These are phyloP conservation scores for Podila epigama DNA, from an alignment of 192 early-diverging fungal species.

Conservation along the genomic window DNA sequence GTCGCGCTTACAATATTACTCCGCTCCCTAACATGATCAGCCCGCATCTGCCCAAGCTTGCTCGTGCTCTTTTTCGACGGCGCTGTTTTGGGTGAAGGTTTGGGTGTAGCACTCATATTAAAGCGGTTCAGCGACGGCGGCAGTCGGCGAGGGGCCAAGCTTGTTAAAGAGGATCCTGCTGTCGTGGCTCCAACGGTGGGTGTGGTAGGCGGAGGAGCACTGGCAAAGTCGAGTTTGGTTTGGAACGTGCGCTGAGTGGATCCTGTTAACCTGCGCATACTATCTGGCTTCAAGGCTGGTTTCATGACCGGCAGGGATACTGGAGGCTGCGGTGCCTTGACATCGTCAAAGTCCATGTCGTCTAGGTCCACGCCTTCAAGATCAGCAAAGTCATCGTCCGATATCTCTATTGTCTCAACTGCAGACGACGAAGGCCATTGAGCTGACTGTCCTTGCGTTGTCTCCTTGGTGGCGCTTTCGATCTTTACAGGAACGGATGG, in stretches of 20 bases:
- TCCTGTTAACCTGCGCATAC: not conserved
- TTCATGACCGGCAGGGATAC: not conserved
- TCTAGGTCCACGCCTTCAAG: slow-evolving; percentile 46
- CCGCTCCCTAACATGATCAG: slow-evolving; percentile 20
- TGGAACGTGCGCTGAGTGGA: slow-evolving; percentile 15
- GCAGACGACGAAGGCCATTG: not conserved
- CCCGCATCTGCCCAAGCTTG: slow-evolving; percentile 43
- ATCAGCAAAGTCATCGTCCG: slow-evolving; percentile 52
- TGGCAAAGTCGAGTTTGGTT: slow-evolving; percentile 21
- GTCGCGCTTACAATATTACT: slow-evolving; percentile 19
- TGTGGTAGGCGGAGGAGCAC: not conserved
- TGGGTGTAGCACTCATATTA: slow-evolving; percentile 2
- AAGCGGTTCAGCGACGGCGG: slow-evolving; percentile 13
- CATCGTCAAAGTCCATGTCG: slow-evolving; percentile 42
- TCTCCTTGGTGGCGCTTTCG: too few relatives aligned
- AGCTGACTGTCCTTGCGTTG: not conserved
- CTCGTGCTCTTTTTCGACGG: slow-evolving; percentile 44
- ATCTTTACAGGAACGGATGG: too few relatives aligned
- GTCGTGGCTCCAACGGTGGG: not conserved
- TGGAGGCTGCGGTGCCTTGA: not conserved
- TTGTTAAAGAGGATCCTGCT: slow-evolving; percentile 12
- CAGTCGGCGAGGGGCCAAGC: not conserved
- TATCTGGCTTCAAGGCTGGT: not conserved
- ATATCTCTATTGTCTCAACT: slow-evolving; percentile 26
- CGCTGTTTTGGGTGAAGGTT: slow-evolving; percentile 4